Evolutionary conservation across 2,329 filamentous ascomycete genomes (phyloP), one percentile per base, ranked within the genome.

Genomic region (Botrytis fragariae): DNA sequence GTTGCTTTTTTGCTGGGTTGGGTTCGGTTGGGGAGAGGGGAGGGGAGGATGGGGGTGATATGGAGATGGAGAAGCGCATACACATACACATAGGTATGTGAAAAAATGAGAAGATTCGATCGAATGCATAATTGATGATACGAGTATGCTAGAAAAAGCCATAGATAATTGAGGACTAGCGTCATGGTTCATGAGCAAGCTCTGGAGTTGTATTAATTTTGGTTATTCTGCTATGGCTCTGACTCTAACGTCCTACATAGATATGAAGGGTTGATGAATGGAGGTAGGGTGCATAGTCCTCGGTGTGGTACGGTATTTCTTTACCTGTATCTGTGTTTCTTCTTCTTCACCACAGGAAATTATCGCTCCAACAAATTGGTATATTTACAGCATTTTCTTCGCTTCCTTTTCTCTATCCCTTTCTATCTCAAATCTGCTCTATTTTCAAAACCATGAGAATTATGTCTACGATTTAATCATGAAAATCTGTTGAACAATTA

Each of bases 391-490:
- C 16, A n/a, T 67, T 39, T 16, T 6, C 35, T 45, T 44, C 5
- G 14, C 62, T 65, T 42, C 20, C 18, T 20, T 60, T 45, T 14
- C 8, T 57, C 22, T 60, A 25, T 16, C 8, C 51, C 37, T 39
- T 25, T 67, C 25, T 29, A 25, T 39, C 44, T 12, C 63, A 37
- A 14, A 4, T 59, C 48, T 69, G 32, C 39, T 35, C n/a, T 69
- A 69, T 61, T 7, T 22, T 35, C 20, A 45, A 20, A 45, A 35
- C 18, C 20, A 22, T 12, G 12, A 64, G 25, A 62, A 75, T 76
- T 78, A 79, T 59, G 60, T 74, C 73, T 78, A 74, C 35, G 79
- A 80, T 76, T 92, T 92, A 73, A 92, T 86, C 90, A 92, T 92
- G 77, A 92, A 90, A 79, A 92, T 92, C 89, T 90, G 75, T 57